Base-by-base conservation (phyloP, 805 yeast genomes). In the Wickerhamiella shivajii region DNA sequence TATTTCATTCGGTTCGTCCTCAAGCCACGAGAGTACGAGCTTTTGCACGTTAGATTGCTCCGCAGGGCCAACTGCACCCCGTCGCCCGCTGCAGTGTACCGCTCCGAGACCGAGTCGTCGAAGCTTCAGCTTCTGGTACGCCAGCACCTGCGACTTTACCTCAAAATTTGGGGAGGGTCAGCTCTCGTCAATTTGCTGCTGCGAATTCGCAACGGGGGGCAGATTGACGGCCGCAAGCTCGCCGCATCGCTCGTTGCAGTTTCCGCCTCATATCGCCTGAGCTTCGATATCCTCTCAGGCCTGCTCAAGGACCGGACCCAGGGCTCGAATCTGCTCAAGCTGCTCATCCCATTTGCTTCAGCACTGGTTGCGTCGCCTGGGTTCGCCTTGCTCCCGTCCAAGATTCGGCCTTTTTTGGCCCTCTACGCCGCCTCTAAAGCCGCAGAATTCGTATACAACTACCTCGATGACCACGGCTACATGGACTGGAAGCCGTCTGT, bases 371-470 rank as follows among this genome's bases (percentile, higher is more conserved):
- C 39, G 11, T 19, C 35, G 13, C 29, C 35, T 7, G 39, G 29
- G 7, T 36, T 36, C 19, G 44, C 37, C 13, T 21, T 44, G 20
- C 41, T 53, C 24, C 61, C 63, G 4, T 38, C 31, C 20, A 39
- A 24, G 31, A 34, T 42, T 13, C 11, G 41, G 21, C 24, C 46
- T 22, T 49, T 46, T 29, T 33, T 47, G 15, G 59, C 60, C 12
- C 41, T 60, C 17, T 58, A 53, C 35, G 29, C 46, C 11, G 47
- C 51, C 5, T 40, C 54, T 12, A 46, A 54, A 29, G 53, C 59
- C 9, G 47, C 44, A 7, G 63, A 60, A 40, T 49, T 49, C 39
- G 33, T 45, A 12, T 55, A 51, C 44, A 56, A 57, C 40, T 44
- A 41, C 34, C 43, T 55, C 21, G 56, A 56, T 21, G 59, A 56